Conservation (phyloP, 2,329 filamentous ascomycete species). For the Geosmithia flava region DNA sequence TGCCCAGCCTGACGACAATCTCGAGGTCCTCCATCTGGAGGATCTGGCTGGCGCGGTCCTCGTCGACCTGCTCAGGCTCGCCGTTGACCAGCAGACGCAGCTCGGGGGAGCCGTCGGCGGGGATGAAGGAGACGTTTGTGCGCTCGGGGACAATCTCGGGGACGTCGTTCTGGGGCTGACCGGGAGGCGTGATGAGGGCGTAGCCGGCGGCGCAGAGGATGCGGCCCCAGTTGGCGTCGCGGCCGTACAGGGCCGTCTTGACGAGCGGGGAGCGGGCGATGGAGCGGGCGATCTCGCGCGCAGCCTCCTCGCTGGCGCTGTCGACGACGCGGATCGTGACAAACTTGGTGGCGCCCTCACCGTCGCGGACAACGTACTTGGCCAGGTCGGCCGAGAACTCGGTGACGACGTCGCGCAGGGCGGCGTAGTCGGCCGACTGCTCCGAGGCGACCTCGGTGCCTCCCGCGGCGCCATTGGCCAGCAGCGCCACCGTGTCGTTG, state of each 20-base stretch:
- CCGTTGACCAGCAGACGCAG: conserved; percentile 67
- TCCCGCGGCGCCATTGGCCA: conserved; percentile 91
- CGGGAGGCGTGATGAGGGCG: conserved; percentile 47
- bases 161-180: conserved; percentile 43
- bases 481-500: conserved; percentile 86
- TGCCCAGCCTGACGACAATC: conserved; percentile 63
- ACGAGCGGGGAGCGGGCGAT: conserved; percentile 89
- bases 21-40: conserved; percentile 67
- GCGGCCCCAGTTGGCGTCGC: conserved; percentile 97
- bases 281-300: conserved; percentile 68
- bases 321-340: conserved; percentile 81
- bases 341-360: conserved; percentile 96
- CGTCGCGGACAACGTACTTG: conserved; percentile 88
- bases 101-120: conserved; percentile 63
- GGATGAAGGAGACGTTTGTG: conserved; percentile 65
- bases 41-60: conserved; percentile 65
- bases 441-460: conserved; percentile 48
- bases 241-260: conserved; percentile 93
- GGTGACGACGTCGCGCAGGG: conserved; percentile 59
- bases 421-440: conserved; percentile 49
- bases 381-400: conserved; percentile 74
- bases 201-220: conserved; percentile 94
- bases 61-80: conserved; percentile 69
- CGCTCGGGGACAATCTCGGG: conserved; percentile 50
- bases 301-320: conserved; percentile 55